Evolutionary conservation across 1,284 basidiomycete species (phyloP), one percentile per base, ranked within the genome.

Genomic region (Trichosporon asahii): DNA sequence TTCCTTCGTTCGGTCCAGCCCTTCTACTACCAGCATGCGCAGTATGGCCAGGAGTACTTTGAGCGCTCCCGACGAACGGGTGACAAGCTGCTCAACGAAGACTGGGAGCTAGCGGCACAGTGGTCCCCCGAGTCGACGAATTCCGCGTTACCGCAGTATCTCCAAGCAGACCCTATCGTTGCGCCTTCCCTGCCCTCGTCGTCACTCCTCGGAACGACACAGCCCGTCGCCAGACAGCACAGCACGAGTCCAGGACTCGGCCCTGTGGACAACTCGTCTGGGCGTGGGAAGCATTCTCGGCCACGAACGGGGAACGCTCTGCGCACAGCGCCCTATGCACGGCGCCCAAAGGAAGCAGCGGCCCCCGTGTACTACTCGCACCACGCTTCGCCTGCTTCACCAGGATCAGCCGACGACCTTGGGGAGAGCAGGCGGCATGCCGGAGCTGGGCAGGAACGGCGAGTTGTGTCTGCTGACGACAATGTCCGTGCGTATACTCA

Each of bases 261-360:
- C 29, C 57, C 57, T 6, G 29, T 18, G 12, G 57, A 61, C 21
- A 61, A 61, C 14, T 61, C 57, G 15, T 61, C 27, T 18, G 57
- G 57, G 57, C 57, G 18, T 33, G 57, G 57, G 29, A 61, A 61
- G 29, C 57, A 33, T 31, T 18, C 57, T 31, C 57, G 57, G 2
- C 57, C 29, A 14, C 57, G 57, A n/a, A 31, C 57, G 18, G 57
- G 57, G 3, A 61, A 61, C 29, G 57, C 57, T 31, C 18, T 61
- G 57, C 57, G 57, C 57, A 61, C 57, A n/a, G 57, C 57, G 57
- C 57, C 57, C 57, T 61, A 61, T 61, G 57, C 57, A 31, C 57
- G 57, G 57, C 57, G 57, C 29, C 57, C 57, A 33, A 61, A 61
- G 57, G 57, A 61, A 61, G 57, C 57, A 29, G 57, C 53, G 27